A percentile compares a stretch with the other conserved stretches of the same genome.
These are phyloP conservation scores for Ophiocordyceps robertsii DNA, from an alignment of 2,329 filamentous ascomycete species.

Conservation along the genomic window DNA sequence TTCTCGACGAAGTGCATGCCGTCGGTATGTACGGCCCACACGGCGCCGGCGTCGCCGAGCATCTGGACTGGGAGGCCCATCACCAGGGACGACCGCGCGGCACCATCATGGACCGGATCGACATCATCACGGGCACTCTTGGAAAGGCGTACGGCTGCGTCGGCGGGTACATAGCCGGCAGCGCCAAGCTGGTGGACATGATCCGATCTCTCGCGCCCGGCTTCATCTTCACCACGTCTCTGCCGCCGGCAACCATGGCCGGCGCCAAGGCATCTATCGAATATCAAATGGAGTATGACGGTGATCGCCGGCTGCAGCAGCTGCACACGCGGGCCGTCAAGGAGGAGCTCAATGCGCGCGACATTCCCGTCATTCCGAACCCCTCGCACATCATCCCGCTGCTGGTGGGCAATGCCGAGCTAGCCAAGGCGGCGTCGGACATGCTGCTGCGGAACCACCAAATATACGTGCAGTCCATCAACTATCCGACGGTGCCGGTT, in stretches of 20 bases:
- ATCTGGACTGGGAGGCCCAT: constrained; percentile 87
- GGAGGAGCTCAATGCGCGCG: constrained; percentile 59
- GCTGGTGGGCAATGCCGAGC: constrained; percentile 83
- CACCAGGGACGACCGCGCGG: constrained; percentile 59
- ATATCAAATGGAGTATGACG: constrained; percentile 75
- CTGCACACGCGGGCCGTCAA: constrained; percentile 93
- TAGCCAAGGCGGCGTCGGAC: constrained; percentile 85
- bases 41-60: constrained; percentile 91
- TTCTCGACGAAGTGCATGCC: constrained; percentile 95
- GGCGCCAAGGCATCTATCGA: constrained; percentile 85
- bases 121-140: constrained; percentile 94
- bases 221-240: constrained; percentile 97
- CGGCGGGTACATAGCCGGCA: constrained; percentile 93
- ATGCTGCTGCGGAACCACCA: constrained; percentile 78
- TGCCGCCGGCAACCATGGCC: constrained; percentile 94
- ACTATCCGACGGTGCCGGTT: constrained; percentile 94
- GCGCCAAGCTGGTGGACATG: constrained; percentile 72
- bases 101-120: constrained; percentile 87
- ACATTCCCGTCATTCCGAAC: constrained; percentile 96
- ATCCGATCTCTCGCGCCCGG: constrained; percentile 90
- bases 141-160: constrained; percentile 98
- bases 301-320: constrained; percentile 85
- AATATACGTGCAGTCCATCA: constrained; percentile 98
- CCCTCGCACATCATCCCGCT: constrained; percentile 93
- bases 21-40: constrained; percentile 98